Percentiles rank a stretch among this genome's conserved stretches.
Conservation (phyloP, 805 yeast genomes). For the Barnettozyma populi region DNA sequence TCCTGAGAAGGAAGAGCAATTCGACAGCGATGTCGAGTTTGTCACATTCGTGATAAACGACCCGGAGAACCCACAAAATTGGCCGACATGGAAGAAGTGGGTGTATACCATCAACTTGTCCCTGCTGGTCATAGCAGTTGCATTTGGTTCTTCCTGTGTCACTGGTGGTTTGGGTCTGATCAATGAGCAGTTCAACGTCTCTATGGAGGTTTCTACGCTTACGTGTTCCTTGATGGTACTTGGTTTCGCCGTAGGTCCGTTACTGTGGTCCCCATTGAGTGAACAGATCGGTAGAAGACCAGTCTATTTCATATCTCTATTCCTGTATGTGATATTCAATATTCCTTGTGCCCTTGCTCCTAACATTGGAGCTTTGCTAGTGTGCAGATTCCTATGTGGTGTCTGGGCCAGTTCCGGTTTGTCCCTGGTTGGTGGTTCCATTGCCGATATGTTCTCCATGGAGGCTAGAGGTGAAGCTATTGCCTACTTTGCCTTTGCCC, state of each 20-base stretch:
- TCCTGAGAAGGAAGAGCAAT: conserved; percentile 26
- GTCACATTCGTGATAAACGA: conserved; percentile 78
- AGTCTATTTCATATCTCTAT: conserved; percentile 72
- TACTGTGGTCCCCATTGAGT: conserved; percentile 83
- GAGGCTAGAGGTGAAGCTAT: conserved; percentile 83
- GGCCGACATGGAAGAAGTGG: conserved; percentile 59
- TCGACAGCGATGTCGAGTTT: conserved; percentile 67
- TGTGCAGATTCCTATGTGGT: conserved; percentile 83
- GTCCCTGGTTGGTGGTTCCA: conserved; percentile 84
- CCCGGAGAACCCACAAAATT: conserved; percentile 87
- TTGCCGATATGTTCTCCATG: conserved; percentile 82
- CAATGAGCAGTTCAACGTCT: conserved; percentile 60
- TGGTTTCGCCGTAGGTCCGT: conserved; percentile 84
- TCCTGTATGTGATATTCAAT: conserved; percentile 71
- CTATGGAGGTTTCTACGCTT: conserved; percentile 71
- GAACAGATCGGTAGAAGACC: conserved; percentile 85
- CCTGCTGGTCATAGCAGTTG: conserved; percentile 76
- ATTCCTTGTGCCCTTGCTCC: conserved; percentile 84
- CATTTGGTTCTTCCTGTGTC: conserved; percentile 88
- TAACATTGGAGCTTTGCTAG: conserved; percentile 74
- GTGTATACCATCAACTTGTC: conserved; percentile 64
- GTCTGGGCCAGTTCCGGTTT: conserved; percentile 80
- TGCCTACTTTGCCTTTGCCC: conserved; percentile 87
- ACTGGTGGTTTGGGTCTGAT: conserved; percentile 79
- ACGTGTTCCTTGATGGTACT: conserved; percentile 83